Percentiles rank a stretch among this genome's conserved stretches.
phyloP scores from a whole-genome alignment of 495 filamentous ascomycete species.

The Lepraria neglecta region DNA sequence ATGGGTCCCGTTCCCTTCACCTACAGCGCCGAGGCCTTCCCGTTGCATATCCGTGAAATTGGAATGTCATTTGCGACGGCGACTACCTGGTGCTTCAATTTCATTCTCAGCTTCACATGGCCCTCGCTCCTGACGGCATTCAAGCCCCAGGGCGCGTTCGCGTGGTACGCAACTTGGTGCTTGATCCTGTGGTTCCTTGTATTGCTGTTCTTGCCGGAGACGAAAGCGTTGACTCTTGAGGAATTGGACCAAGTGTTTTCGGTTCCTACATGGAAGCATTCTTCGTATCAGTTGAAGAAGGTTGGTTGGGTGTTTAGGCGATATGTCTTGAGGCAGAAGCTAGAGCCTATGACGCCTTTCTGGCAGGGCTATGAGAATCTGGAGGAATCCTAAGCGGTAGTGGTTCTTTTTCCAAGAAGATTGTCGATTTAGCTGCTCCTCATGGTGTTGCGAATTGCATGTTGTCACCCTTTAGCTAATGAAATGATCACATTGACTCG shows the following conservation, averaged over 20 bases:
- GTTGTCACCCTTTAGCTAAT: too few species aligned
- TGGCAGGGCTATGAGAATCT: constrained; percentile 10
- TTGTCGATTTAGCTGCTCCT: too few species aligned
- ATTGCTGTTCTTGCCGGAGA: constrained; percentile 42
- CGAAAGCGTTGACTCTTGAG: constrained; percentile 41
- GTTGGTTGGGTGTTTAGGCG: constrained; percentile 45
- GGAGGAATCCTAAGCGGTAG: not conserved
- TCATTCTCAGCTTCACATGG: constrained; percentile 60
- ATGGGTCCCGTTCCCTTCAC: constrained; percentile 80
- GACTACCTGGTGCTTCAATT: constrained; percentile 66
- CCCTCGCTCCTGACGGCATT: constrained; percentile 51
- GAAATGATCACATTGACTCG: too few species aligned
- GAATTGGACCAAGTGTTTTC: constrained; percentile 43
- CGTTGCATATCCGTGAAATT: constrained; percentile 63
- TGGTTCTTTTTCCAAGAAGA: not conserved
- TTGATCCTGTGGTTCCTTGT: constrained; percentile 37
- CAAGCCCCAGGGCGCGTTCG: constrained; percentile 54
- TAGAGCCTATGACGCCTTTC: constrained; percentile 29
- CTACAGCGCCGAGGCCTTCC: constrained; percentile 76
- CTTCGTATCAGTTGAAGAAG: constrained; percentile 35
- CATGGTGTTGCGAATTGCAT: too few species aligned
- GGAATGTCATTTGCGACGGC: constrained; percentile 65
- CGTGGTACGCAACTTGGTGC: constrained; percentile 49
- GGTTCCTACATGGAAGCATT: constrained; percentile 39
- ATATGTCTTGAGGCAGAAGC: constrained; percentile 38